Percentiles rank a stretch among this genome's conserved stretches.
These are phyloP conservation scores for Quercus suber DNA, from an alignment of 306 rosid species.

Conservation along the genomic window DNA sequence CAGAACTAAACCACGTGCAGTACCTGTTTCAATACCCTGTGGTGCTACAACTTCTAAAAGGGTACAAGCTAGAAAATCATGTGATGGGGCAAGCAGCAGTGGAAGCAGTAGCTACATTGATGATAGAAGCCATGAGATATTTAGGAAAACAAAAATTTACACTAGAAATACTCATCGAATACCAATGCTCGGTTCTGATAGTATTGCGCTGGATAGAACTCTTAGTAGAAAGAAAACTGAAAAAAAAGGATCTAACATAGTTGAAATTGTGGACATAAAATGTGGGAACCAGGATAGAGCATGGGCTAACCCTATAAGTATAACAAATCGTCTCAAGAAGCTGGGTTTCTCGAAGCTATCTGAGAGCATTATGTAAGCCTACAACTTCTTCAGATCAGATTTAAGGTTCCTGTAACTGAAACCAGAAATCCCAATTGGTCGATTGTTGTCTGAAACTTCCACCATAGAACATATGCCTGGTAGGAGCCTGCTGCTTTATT, in stretches of 20 bases:
- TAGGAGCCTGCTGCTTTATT: conserved; percentile 44
- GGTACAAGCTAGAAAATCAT: conserved; percentile 54
- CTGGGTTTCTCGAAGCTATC: conserved; percentile 83
- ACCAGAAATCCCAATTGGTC: conserved; percentile 40
- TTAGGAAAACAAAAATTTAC: conserved; percentile 49
- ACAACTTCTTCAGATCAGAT: conserved; percentile 49
- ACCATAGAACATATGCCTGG: conserved; percentile 70
- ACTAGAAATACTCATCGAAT: conserved; percentile 51
- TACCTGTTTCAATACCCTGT: conserved; percentile 43
- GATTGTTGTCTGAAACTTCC: conserved; percentile 51
- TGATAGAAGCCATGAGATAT: conserved; percentile 33
- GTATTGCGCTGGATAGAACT: conserved; percentile 38
- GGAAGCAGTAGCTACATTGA: conserved; percentile 36
- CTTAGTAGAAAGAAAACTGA: conserved; percentile 52
- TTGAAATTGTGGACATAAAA: conserved; percentile 81
- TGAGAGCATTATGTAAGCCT: conserved; percentile 65
- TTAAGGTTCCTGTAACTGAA: conserved; percentile 62
- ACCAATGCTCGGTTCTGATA: conserved; percentile 69
- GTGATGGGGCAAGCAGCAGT: conserved; percentile 66
- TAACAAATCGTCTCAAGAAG: conserved; percentile 72
- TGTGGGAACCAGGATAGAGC: conserved; percentile 69
- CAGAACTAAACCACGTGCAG: conserved; percentile 40
- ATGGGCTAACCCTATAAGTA: conserved; percentile 57
- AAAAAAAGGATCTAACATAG: conserved; percentile 57
- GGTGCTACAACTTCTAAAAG: conserved; percentile 45